Percentiles rank a stretch among this genome's conserved stretches.
Conservation (phyloP, 1,284 basidiomycete species). For the Ganoderma sp. region DNA sequence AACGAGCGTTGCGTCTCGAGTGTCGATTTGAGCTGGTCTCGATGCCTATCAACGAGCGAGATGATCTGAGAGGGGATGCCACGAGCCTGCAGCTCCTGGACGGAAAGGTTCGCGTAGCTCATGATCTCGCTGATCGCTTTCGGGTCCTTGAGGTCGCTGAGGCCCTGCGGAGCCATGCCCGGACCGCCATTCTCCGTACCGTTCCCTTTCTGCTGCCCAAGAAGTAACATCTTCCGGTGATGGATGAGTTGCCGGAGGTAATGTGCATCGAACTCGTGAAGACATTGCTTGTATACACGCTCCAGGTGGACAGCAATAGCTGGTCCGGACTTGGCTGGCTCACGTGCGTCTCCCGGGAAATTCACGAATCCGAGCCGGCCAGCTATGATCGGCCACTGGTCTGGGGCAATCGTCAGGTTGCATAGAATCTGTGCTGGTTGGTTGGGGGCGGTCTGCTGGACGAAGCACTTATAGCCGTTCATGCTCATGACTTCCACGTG, state of each 20-base stretch:
- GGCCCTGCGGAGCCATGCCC: slow-evolving; percentile 4
- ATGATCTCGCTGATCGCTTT: slow-evolving; percentile 50
- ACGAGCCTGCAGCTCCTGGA: slow-evolving; percentile 57
- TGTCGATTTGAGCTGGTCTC: slow-evolving; percentile 51
- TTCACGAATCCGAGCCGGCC: slow-evolving; percentile 66
- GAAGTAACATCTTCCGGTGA: slow-evolving; percentile 20
- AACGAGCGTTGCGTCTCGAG: slow-evolving; percentile 51
- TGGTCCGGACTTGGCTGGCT: slow-evolving; percentile 64
- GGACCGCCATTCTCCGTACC: slow-evolving; percentile 7
- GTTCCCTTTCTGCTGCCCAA: slow-evolving; percentile 19
- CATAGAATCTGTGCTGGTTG: neutral
- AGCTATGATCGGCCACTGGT: slow-evolving; percentile 69
- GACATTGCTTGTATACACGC: slow-evolving; percentile 63
- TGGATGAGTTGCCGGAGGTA: slow-evolving; percentile 47
- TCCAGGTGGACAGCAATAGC: slow-evolving; percentile 62
- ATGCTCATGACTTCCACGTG: slow-evolving; percentile 62
- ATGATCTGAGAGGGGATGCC: slow-evolving; percentile 60
- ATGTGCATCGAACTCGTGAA: slow-evolving; percentile 60
- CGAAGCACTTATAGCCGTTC: slow-evolving; percentile 8
- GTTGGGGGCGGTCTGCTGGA: neutral
- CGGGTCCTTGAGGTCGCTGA: slow-evolving; percentile 34
- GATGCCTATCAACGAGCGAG: slow-evolving; percentile 60
- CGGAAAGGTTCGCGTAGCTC: slow-evolving; percentile 49
- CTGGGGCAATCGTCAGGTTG: slow-evolving; percentile 39
- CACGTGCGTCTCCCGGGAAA: slow-evolving; percentile 59